Base-by-base conservation (phyloP, 768 basidiomycete genomes). In the Lactarius quietus region DNA sequence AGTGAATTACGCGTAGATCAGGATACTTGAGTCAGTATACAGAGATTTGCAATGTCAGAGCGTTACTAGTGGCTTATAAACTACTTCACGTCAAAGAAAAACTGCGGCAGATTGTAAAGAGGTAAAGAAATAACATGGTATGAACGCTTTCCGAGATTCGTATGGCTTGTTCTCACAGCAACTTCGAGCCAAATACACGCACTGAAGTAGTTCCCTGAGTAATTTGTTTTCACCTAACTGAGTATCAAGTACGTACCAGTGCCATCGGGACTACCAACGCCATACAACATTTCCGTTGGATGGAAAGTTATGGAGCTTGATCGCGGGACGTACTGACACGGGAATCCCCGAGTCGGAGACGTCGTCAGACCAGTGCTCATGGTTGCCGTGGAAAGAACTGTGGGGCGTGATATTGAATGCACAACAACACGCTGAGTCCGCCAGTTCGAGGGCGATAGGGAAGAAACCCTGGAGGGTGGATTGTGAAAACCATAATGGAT, bases 251-350 rank as follows among this genome's bases (percentile, higher is more conserved):
- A 74, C 77, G 63, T 55, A 77, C 77, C 74, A 35, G 74, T 80
- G 18, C 92, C 91, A 73, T 93, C 91, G 57, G 87, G 82, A 52
- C 84, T 83, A 10, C 91, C 91, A 18, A 87, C 73, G 20, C 85
- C 89, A 70, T 86, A 90, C 68, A 94, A 74, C 93, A 94, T 93
- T 74, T 95, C 90, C 67, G 85, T 81, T 15, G 93, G 92, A 73
- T 95, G 93, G 81, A 94, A 95, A 2, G 82, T 79, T 57, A 93
- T 76, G 35, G 88, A 86, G 52, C 84, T 86, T 63, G 76, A 78
- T 67, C 86, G 78, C 51, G 86, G 85, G 62, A 87, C 86, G 71
- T 80, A 88, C 10, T 84, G 78, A 29, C 84, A 86, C 8, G 84
- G 83, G 45, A 80, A 72, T 8, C 78, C 78, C 55, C 86, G 81